phyloP scores from a whole-genome alignment of 768 basidiomycete genomes.

The Lactarius sp. region DNA sequence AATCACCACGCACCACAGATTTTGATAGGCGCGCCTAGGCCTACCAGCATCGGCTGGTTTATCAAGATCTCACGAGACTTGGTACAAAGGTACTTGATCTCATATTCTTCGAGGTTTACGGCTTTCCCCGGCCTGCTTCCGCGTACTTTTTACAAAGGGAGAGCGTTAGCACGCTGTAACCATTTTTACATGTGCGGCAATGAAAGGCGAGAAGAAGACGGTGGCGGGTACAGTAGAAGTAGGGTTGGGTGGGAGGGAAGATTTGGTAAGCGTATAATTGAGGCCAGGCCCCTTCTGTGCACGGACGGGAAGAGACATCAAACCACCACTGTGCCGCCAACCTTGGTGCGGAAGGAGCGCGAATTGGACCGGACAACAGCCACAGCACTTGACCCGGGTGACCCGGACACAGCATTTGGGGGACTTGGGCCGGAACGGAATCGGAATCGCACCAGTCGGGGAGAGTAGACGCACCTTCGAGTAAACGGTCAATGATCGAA shows the following conservation, averaged over 20 bases:
- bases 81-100: constrained; percentile 98
- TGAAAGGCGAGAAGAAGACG: neutral
- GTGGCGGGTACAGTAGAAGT: neutral
- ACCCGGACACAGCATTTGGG: neutral
- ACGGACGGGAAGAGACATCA: no score
- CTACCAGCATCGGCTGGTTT: constrained; percentile 94
- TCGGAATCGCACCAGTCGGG: neutral
- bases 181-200: neutral
- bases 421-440: neutral
- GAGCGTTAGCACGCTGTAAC: neutral
- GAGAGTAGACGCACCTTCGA: constrained; percentile 72
- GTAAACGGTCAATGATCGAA: constrained; percentile 95
- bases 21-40: constrained; percentile 98
- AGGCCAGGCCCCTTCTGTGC: no score
- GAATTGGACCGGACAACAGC: neutral
- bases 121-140: constrained; percentile 98
- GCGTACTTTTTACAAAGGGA: constrained; percentile 56
- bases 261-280: neutral
- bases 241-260: constrained; percentile 18
- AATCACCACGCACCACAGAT: constrained; percentile 76
- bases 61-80: constrained; percentile 99
- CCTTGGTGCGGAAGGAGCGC: neutral
- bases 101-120: constrained; percentile 95
- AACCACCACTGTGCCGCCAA: neutral
- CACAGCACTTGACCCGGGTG: neutral